A percentile compares a stretch with the other conserved stretches of the same genome.
Evolutionary conservation across 2,329 filamentous ascomycete genomes (phyloP).

Genomic region (Ophiostoma angusticollis): DNA sequence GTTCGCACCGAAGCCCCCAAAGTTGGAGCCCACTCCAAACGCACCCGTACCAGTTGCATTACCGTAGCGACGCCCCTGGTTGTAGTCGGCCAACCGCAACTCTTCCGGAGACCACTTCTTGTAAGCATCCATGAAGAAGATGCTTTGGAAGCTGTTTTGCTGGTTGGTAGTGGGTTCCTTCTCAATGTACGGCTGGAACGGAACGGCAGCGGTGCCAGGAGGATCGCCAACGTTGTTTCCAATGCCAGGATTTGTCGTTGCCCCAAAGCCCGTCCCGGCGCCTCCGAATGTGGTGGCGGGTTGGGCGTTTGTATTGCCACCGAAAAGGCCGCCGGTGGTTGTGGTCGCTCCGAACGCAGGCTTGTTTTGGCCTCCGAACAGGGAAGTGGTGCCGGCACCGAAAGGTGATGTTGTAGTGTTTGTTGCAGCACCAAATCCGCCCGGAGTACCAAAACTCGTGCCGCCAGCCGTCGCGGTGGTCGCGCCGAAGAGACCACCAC

Average conservation of each 20-base stretch:
- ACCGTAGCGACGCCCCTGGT: conserved; percentile 70
- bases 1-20: conserved; percentile 36
- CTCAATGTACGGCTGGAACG: conserved; percentile 57
- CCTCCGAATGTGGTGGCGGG: conserved; percentile 28
- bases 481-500: conserved; percentile 33
- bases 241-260: conserved; percentile 35
- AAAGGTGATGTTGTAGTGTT: conserved; percentile 26
- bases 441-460: conserved; percentile 24
- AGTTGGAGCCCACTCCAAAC: conserved; percentile 53
- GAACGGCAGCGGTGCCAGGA: conserved; percentile 55
- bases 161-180: conserved; percentile 50
- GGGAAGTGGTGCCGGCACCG: conserved; percentile 25
- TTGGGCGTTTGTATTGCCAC: too few relatives aligned
- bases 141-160: conserved; percentile 60
- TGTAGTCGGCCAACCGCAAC: conserved; percentile 73
- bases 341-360: conserved; percentile 26
- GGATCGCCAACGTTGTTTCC: conserved; percentile 42
- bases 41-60: conserved; percentile 74
- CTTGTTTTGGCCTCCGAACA: conserved; percentile 41
- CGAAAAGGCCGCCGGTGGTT: conserved; percentile 31
- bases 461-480: conserved; percentile 25
- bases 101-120: conserved; percentile 86
- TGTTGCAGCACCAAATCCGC: conserved; percentile 28
- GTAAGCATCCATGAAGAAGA: conserved; percentile 67
- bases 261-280: conserved; percentile 15